A percentile compares a stretch with the other conserved stretches of the same genome.
Conservation (phyloP, 2,329 filamentous ascomycete genomes). For the Aspergillus viridinutans region DNA sequence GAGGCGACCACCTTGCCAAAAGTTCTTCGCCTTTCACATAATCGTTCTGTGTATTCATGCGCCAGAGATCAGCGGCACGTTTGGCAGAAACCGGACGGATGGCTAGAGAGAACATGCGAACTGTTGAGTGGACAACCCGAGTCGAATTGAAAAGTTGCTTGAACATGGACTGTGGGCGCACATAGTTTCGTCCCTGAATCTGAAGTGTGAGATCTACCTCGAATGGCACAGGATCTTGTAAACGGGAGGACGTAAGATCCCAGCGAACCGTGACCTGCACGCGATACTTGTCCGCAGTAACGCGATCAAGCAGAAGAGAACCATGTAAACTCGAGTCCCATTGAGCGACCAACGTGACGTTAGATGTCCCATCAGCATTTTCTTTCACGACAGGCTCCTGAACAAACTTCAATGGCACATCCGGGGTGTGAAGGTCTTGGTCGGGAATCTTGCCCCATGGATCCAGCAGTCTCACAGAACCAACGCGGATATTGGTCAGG, state of each 20-base stretch:
- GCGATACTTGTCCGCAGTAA: constrained; percentile 86
- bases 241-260: constrained; percentile 77
- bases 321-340: constrained; percentile 95
- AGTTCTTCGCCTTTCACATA: constrained; percentile 96
- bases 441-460: constrained; percentile 80
- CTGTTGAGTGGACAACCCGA: constrained; percentile 80
- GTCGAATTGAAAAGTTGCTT: constrained; percentile 80
- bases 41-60: constrained; percentile 89
- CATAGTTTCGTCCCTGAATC: constrained; percentile 76
- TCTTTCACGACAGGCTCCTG: constrained; percentile 74
- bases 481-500: constrained; percentile 70
- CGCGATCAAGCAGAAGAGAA: constrained; percentile 87
- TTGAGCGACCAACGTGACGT: constrained; percentile 80
- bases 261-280: constrained; percentile 84
- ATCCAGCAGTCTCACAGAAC: constrained; percentile 78
- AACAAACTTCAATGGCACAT: constrained; percentile 72
- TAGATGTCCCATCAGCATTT: constrained; percentile 85
- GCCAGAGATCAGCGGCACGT: constrained; percentile 87
- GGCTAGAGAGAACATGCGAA: constrained; percentile 78
- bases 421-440: constrained; percentile 65
- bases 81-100: constrained; percentile 88
- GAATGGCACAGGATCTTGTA: constrained; percentile 86
- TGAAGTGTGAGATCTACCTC: constrained; percentile 76
- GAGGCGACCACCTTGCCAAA: constrained; percentile 77
- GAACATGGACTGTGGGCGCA: constrained; percentile 82